phyloP scores from a whole-genome alignment of 1,139 yeast species.

The Diutina scorzettiae region DNA sequence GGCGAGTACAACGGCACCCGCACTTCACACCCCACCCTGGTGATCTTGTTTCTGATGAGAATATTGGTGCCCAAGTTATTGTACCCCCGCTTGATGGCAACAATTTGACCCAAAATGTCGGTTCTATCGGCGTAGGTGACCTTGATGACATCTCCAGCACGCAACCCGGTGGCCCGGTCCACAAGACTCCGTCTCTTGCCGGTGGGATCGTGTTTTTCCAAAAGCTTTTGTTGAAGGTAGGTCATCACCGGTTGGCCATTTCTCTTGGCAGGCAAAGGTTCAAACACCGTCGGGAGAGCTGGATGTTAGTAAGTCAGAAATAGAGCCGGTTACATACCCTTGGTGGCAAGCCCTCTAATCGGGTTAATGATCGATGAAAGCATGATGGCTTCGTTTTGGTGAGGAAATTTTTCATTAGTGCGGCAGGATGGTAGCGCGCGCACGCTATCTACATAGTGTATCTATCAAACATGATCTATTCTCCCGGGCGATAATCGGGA shows the following conservation, averaged over 20 bases:
- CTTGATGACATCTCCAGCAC: slow-evolving; percentile 75
- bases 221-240: slow-evolving; percentile 37
- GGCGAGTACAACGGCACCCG: slow-evolving; percentile 76
- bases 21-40: slow-evolving; percentile 71
- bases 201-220: slow-evolving; percentile 52
- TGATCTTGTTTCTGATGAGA: slow-evolving; percentile 65
- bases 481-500: slow-evolving; percentile 19
- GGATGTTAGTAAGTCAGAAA: not conserved
- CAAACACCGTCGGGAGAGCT: slow-evolving; percentile 23
- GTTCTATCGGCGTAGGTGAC: slow-evolving; percentile 62
- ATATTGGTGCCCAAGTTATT: slow-evolving; percentile 60
- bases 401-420: not conserved
- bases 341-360: slow-evolving; percentile 5
- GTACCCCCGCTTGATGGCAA: slow-evolving; percentile 55
- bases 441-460: too few species aligned
- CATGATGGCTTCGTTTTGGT: not conserved
- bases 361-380: not conserved
- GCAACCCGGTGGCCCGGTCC: slow-evolving; percentile 35
- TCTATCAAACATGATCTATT: too few species aligned
- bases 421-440: too few species aligned
- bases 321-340: not conserved
- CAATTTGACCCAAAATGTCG: slow-evolving; percentile 62
- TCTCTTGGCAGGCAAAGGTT: slow-evolving; percentile 41
- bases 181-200: slow-evolving; percentile 63
- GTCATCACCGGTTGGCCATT: slow-evolving; percentile 38